Evolutionary conservation across 2,329 filamentous ascomycete genomes (phyloP), one percentile per base, ranked within the genome.

Genomic region (Talaromyces verruculosus): DNA sequence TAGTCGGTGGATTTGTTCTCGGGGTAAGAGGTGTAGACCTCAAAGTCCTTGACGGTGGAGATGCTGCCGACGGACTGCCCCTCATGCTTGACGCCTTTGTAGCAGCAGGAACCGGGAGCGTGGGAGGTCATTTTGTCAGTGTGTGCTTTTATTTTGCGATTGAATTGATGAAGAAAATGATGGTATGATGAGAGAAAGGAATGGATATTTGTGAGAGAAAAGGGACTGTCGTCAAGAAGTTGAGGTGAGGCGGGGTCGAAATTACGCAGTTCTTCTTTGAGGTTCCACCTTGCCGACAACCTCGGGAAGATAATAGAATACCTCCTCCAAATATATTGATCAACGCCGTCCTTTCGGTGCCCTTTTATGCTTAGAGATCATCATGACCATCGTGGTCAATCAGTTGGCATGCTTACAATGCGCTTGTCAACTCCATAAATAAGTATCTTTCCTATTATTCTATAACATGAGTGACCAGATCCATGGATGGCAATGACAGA

Each of bases 11-110:
- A 76, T 69, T 82, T 81, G 71, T 80, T 74, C 43, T 80, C 74
- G 3, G 82, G 82, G 65, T 82, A 82, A 67, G 78, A 70, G 68
- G 84, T 76, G 74, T 86, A 86, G 64, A 81, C 78, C 51, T 79
- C 77, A 70, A 82, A 72, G 61, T 77, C 75, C 22, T 73, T 76
- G 51, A 82, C 73, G 39, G 71, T 75, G 61, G 77, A 75, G 59
- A 80, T 67, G 64, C 78, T 74, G 43, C 80, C 80, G 8, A 68
- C 70, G 3, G 80, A 69, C 25, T 74, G 73, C 62, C 80, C 80
- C 66, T 80, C 74, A 67, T 82, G 80, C 70, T 79, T 79, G 67
- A 81, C 66, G 28, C 66, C 66, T 30, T 67, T 57, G 17, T 37
- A 65, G 47, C 66, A 67, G 45, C 66, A 67, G 8, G 57, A 19